phyloP scores from a whole-genome alignment of 2,329 filamentous ascomycete genomes.

The Cladosporium phlei region DNA sequence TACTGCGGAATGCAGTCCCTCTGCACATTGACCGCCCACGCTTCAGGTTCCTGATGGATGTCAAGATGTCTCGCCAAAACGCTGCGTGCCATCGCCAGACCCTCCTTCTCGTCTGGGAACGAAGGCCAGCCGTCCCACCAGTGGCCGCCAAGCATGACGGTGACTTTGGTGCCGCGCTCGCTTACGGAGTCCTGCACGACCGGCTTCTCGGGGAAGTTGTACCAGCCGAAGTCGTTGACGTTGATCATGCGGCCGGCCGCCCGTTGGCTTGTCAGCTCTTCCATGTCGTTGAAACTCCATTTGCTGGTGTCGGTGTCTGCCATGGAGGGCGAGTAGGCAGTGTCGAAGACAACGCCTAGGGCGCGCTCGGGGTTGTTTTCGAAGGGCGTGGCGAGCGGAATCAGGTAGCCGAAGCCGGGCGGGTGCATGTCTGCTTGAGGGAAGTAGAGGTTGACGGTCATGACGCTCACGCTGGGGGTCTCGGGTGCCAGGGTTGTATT shows the following conservation, averaged over 20 bases:
- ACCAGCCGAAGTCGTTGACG: conserved; percentile 32
- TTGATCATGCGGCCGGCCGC: conserved; percentile 26
- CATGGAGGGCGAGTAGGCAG: conserved; percentile 44
- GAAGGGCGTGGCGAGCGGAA: conserved; percentile 67
- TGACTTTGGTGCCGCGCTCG: conserved; percentile 69
- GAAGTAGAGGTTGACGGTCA: conserved; percentile 90
- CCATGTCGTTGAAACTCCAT: conserved; percentile 22
- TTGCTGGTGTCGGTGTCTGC: conserved; percentile 21
- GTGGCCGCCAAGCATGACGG: conserved; percentile 91
- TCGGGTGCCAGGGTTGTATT: conserved; percentile 39
- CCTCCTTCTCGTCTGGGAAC: conserved; percentile 63
- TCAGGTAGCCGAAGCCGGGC: conserved; percentile 82
- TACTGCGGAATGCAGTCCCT: conserved; percentile 87
- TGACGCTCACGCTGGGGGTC: conserved; percentile 60
- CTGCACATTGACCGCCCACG: conserved; percentile 58
- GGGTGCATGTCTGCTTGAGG: conserved; percentile 59
- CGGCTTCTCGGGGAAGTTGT: conserved; percentile 29
- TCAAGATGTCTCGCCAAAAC: conserved; percentile 70
- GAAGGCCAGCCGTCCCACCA: conserved; percentile 68
- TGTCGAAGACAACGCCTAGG: conserved; percentile 90
- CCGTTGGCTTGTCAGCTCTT: conserved; percentile 22
- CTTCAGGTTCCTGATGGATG: conserved; percentile 59
- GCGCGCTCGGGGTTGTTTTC: conserved; percentile 75
- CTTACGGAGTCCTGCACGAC: conserved; percentile 37
- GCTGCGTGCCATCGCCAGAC: conserved; percentile 62